A percentile compares a stretch with the other conserved stretches of the same genome.
These are phyloP conservation scores for Brachypodium distachyon DNA, from an alignment of 202 grass and related monocot genomes.

Conservation along the genomic window DNA sequence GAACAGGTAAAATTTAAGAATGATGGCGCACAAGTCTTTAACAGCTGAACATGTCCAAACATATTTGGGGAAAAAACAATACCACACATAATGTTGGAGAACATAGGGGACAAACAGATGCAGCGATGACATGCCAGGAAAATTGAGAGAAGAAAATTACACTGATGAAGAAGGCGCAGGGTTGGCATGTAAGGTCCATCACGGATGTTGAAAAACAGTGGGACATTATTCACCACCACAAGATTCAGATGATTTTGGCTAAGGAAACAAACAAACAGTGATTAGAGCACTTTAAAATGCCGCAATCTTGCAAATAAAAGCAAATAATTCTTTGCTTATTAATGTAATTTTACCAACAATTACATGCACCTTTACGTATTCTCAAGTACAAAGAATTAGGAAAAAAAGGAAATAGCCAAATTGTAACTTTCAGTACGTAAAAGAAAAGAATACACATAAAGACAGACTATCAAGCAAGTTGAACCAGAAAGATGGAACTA, in stretches of 20 bases:
- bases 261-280: conserved; percentile 1
- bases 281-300: conserved; percentile 6
- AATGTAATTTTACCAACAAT: not conserved
- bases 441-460: not conserved
- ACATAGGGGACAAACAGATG: not conserved
- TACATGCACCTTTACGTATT: not conserved
- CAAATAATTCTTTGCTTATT: not conserved
- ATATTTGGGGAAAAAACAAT: not conserved
- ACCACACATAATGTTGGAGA: not conserved
- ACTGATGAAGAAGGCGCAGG: conserved; percentile 94
- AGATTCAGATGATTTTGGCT: conserved; percentile 99
- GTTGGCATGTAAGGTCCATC: conserved; percentile 99
- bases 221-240: conserved; percentile 95
- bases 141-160: conserved; percentile 33
- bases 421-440: not conserved
- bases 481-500: not conserved
- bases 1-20: not conserved
- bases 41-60: not conserved
- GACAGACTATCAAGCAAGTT: not conserved
- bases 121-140: not conserved
- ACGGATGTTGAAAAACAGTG: conserved; percentile 89
- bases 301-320: not conserved
- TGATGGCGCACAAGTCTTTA: not conserved
- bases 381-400: not conserved
- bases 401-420: not conserved